Percentiles rank a stretch among this genome's conserved stretches.
These are phyloP conservation scores for Penicillium hordei DNA, from an alignment of 2,329 filamentous ascomycete genomes.

Conservation along the genomic window DNA sequence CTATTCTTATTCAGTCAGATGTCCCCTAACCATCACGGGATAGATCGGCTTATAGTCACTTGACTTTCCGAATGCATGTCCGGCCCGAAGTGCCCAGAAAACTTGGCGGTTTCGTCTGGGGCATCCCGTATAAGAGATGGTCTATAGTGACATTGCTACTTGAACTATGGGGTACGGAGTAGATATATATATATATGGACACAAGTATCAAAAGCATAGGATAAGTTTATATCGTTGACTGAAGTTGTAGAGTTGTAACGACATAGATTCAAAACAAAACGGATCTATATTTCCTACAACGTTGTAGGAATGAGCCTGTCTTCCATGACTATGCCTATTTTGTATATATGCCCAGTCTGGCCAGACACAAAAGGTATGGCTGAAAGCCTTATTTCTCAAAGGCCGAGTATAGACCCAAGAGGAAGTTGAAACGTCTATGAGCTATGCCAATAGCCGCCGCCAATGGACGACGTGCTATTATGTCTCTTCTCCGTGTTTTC, in stretches of 20 bases:
- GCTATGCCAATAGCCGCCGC: neutral
- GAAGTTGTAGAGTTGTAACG: too few relatives aligned
- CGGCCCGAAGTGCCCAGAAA: neutral
- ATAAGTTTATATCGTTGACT: neutral
- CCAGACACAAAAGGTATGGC: neutral
- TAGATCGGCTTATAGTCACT: constrained; percentile 1
- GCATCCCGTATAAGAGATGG: neutral
- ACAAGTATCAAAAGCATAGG: neutral
- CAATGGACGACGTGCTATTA: neutral
- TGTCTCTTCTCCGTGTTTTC: neutral
- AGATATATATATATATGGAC: too few relatives aligned
- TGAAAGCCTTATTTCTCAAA: neutral
- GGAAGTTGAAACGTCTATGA: neutral
- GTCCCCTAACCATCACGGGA: constrained; percentile 3
- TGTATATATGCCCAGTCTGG: neutral
- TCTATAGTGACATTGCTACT: neutral
- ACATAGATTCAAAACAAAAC: neutral
- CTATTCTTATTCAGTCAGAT: neutral
- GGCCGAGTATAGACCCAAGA: neutral
- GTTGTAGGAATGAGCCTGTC: neutral
- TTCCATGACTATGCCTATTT: neutral
- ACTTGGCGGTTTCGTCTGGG: neutral
- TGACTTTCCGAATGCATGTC: neutral
- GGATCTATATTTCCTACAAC: neutral
- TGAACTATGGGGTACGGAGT: too few relatives aligned